A percentile compares a stretch with the other conserved stretches of the same genome.
These are phyloP conservation scores for Thelonectria discophora DNA, from an alignment of 2,329 filamentous ascomycete genomes.

Conservation along the genomic window DNA sequence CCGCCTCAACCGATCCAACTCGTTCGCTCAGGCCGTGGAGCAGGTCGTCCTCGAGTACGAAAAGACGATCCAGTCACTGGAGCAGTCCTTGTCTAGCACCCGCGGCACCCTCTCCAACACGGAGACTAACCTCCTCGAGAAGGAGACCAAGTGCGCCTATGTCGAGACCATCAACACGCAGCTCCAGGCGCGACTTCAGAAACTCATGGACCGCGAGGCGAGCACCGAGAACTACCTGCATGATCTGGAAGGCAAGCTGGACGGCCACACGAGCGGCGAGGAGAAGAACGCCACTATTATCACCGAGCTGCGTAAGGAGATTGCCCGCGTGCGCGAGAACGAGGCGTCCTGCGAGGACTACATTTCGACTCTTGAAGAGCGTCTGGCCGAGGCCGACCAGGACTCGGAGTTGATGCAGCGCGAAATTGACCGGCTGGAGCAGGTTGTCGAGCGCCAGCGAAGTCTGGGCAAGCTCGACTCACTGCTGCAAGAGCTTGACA, in stretches of 20 bases:
- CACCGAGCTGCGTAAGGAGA: conserved; percentile 88
- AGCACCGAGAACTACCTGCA: conserved; percentile 94
- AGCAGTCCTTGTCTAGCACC: conserved; percentile 90
- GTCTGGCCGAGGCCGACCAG: conserved; percentile 93
- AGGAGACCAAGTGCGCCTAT: conserved; percentile 92
- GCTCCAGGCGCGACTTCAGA: conserved; percentile 88
- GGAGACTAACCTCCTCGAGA: conserved; percentile 88
- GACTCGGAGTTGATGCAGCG: conserved; percentile 97
- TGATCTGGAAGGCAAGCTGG: conserved; percentile 88
- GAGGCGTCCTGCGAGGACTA: conserved; percentile 94
- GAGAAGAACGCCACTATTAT: conserved; percentile 91
- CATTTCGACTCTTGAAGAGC: conserved; percentile 94
- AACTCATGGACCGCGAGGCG: conserved; percentile 88
- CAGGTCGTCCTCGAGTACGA: conserved; percentile 97
- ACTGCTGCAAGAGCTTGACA: conserved; percentile 88
- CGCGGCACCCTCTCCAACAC: conserved; percentile 82
- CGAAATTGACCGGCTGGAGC: conserved; percentile 91
- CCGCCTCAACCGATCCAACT: conserved; percentile 91
- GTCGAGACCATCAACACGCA: conserved; percentile 92
- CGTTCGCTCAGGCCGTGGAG: conserved; percentile 94
- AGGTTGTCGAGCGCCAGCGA: conserved; percentile 93
- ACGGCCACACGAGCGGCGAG: conserved; percentile 89
- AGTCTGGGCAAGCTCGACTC: conserved; percentile 95
- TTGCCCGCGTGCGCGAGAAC: conserved; percentile 86
- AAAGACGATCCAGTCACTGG: conserved; percentile 94